Percentiles rank a stretch among this genome's conserved stretches.
These are phyloP conservation scores for Russula emetica DNA, from an alignment of 768 basidiomycete genomes.

Conservation along the genomic window DNA sequence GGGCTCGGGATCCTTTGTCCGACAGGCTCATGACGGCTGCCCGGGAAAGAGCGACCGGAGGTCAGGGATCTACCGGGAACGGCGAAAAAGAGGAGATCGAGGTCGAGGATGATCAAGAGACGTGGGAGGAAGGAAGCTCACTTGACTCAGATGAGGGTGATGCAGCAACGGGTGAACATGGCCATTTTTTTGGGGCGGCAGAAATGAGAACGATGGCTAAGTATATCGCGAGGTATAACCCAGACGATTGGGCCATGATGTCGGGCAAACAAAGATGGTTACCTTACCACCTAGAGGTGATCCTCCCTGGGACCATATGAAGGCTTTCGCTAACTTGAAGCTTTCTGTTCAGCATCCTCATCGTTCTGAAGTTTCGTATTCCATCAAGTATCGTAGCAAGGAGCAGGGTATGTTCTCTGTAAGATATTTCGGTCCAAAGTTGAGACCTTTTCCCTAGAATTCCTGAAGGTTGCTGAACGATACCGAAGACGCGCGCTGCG, in stretches of 20 bases:
- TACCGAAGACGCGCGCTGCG: conserved; percentile 28
- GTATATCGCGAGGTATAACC: conserved; percentile 43
- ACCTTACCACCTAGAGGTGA: conserved; percentile 49
- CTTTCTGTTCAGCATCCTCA: conserved; percentile 13
- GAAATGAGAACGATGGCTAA: conserved; percentile 58
- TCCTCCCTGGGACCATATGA: conserved; percentile 18
- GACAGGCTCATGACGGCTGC: conserved; percentile 18
- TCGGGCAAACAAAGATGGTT: conserved; percentile 50
- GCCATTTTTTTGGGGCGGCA: conserved; percentile 52
- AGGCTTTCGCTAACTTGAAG: neutral
- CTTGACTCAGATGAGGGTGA: conserved; percentile 34
- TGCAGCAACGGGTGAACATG: conserved; percentile 48
- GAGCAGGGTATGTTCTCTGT: conserved; percentile 15
- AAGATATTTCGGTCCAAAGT: neutral
- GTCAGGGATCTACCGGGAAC: neutral
- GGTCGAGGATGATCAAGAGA: conserved; percentile 36
- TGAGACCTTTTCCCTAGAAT: conserved; percentile 13
- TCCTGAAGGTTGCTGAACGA: conserved; percentile 29
- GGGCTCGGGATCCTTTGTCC: conserved; percentile 17
- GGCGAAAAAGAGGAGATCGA: conserved; percentile 33
- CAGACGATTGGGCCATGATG: conserved; percentile 43
- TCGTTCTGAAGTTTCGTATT: conserved; percentile 14
- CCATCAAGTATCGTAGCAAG: conserved; percentile 14
- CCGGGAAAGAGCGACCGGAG: neutral
- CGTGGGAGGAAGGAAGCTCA: conserved; percentile 29